phyloP scores from a whole-genome alignment of 1,284 basidiomycete genomes.

The Ustilago loliicola region DNA sequence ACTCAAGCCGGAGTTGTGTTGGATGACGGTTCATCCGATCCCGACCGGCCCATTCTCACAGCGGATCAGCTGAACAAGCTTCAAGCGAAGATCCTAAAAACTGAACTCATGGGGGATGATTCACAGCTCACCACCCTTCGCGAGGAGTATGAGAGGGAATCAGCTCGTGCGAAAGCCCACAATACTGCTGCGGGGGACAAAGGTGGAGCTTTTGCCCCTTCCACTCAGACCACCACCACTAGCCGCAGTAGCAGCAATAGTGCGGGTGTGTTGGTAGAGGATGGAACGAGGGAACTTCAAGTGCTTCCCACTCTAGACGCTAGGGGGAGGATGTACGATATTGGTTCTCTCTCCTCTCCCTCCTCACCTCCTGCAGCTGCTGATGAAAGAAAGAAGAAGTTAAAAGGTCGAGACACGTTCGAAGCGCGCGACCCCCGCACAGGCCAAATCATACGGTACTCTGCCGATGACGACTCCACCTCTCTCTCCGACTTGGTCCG shows the following conservation, averaged over 20 bases:
- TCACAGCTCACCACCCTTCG: slow-evolving; percentile 82
- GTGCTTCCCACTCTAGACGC: slow-evolving; percentile 91
- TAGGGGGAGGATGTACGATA: slow-evolving; percentile 87
- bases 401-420: slow-evolving; percentile 78
- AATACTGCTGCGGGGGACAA: slow-evolving; percentile 63
- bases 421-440: slow-evolving; percentile 88
- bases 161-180: slow-evolving; percentile 72
- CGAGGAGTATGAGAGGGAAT: slow-evolving; percentile 81
- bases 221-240: not conserved
- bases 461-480: slow-evolving; percentile 82
- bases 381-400: slow-evolving; percentile 74
- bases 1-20: slow-evolving; percentile 18
- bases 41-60: slow-evolving; percentile 62
- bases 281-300: slow-evolving; percentile 74
- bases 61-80: slow-evolving; percentile 84
- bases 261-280: slow-evolving; percentile 23
- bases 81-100: slow-evolving; percentile 91
- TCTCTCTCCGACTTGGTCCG: slow-evolving; percentile 91
- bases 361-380: slow-evolving; percentile 54
- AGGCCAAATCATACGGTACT: slow-evolving; percentile 55
- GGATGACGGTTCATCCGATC: slow-evolving; percentile 27
- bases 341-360: slow-evolving; percentile 77
- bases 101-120: slow-evolving; percentile 80
- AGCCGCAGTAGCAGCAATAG: not conserved
- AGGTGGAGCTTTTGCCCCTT: slow-evolving; percentile 45